Base-by-base conservation (phyloP, 148 eudicot genomes). In the Chenopodium quinoa region DNA sequence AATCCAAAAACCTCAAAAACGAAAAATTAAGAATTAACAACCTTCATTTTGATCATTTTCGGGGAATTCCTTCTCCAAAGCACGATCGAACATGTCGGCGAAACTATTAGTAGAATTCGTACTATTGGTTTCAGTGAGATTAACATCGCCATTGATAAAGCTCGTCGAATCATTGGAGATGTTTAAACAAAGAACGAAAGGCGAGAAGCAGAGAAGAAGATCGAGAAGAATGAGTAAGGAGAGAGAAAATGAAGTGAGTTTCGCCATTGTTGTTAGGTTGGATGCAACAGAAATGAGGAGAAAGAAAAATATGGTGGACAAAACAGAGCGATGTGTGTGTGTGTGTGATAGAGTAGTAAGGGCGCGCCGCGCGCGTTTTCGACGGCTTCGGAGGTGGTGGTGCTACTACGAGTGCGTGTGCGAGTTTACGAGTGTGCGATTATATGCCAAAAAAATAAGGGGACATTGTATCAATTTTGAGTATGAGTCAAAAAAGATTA, bases 41-140 rank as follows among this genome's bases (percentile, higher is more conserved):
- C 97, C 97, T 93, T 94, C 89, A 78, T 78, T 87, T 78, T 91
- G 93, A 79, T 94, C 98, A 80, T 85, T 91, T 76, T 95, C 99
- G 22, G 97, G 87, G 78, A 95, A 95, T 85, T 95, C 99, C 66
- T 93, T 93, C 85, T 92, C 92, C 19, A 95, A 86, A 12, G 99
- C 99, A 17, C 99, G 97, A 92, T 93, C 99, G 84, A 95, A 91
- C 90, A 95, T 93, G 58, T 89, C 97, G 62, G 99, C 98, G 17
- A 95, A 92, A 80, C 97, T 95, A 25, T 85, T 87, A 40, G 90
- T 79, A 23, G 88, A 27, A 29, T 68, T 75, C 0, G 87, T 75
- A 16, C 84, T 78, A 58, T 65, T 54, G 60, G 50, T 82, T 12
- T 64, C 81, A 58, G 73, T 78, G 80, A 64, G 34, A 74, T 79